Evolutionary conservation across 2,329 filamentous ascomycete genomes (phyloP), one percentile per base, ranked within the genome.

Genomic region (Xylariaceae sp.): DNA sequence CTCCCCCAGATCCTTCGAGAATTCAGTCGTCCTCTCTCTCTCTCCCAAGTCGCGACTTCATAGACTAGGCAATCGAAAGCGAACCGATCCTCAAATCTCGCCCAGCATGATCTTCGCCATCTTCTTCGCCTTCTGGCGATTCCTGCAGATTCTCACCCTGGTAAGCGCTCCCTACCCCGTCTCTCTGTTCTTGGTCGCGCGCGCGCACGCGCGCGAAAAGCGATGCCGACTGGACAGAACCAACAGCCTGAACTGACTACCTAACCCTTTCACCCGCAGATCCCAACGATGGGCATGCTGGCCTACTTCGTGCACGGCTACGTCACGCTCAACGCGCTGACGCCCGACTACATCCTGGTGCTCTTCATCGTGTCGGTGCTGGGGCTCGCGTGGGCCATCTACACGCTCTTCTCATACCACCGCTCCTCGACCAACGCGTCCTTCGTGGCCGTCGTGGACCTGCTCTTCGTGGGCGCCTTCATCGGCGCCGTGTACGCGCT

Each of bases 341-440:
- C 77, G 1, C 78, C 77, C 16, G 62, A 67, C 56, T 74, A 72
- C 53, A 70, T 81, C 55, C 71, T 83, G 39, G 63, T 81, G 45
- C 65, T 81, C 46, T 82, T 82, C 68, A 80, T 82, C 62, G 72
- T 79, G 40, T 72, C 72, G 16, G 71, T 78, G 13, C 67, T 83
- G 34, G 78, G 65, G 21, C 65, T 72, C 34, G 74, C 72, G 38
- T 83, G 78, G 78, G 62, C 72, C 42, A 58, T 81, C 59, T 70
- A 70, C 53, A 82, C 77, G 6, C 65, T 83, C 41, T 78, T 82
- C 67, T 68, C 63, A 55, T 82, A 80, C 66, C 73, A 77, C 64
- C 75, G 76, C 38, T 72, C 72, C 19, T 68, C 64, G 29, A 56
- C 63, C 46, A 78, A 80, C 60, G 69, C 75, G n/a, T 61, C 61